These are phyloP conservation scores for Ceratocystis papillata DNA, from an alignment of 2,329 filamentous ascomycete species.

Conservation along the genomic window DNA sequence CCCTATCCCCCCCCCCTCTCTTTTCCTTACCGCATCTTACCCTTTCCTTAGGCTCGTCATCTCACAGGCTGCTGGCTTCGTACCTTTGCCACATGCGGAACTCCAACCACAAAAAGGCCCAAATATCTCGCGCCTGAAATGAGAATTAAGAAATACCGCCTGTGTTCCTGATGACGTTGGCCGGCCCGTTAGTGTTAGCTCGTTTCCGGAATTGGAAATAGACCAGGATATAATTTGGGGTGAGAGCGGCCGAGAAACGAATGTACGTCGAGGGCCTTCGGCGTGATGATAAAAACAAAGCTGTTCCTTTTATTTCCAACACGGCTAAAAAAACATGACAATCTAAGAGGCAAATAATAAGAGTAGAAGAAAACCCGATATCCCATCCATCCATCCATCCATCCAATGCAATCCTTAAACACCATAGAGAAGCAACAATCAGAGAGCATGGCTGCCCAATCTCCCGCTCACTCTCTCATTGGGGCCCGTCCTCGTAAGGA, in stretches of 20 bases:
- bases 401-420: neutral
- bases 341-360: neutral
- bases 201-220: neutral
- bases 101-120: neutral
- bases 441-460: neutral
- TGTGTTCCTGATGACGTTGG: neutral
- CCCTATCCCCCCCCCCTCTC: no score
- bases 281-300: neutral
- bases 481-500: neutral
- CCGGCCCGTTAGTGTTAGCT: neutral
- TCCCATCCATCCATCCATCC: neutral
- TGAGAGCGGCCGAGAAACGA: neutral
- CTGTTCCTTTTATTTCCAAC: neutral
- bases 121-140: neutral
- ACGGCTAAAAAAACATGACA: neutral
- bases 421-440: neutral
- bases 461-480: neutral
- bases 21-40: neutral
- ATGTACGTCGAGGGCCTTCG: neutral
- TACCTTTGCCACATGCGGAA: slow-evolving; percentile 1
- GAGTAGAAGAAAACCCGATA: neutral
- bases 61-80: neutral
- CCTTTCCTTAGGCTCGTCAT: neutral
- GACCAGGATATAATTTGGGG: neutral
- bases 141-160: neutral